These are phyloP conservation scores for Monosporascus sp. DNA, from an alignment of 2,329 filamentous ascomycete genomes.

Conservation along the genomic window DNA sequence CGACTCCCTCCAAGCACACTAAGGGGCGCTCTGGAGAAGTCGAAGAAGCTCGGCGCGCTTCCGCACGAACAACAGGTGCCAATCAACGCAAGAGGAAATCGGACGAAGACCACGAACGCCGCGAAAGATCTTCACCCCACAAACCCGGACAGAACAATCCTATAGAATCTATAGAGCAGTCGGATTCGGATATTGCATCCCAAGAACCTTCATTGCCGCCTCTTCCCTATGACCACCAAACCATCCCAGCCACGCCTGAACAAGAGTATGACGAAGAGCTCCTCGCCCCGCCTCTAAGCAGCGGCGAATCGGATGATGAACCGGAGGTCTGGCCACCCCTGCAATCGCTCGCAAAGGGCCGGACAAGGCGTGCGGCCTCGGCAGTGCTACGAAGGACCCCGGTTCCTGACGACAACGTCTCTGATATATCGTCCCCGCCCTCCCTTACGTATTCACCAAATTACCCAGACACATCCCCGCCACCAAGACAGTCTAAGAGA, in stretches of 20 bases:
- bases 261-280: constrained; percentile 33
- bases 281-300: constrained; percentile 52
- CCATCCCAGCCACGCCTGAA: constrained; percentile 34
- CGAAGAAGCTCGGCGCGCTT: constrained; percentile 13
- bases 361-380: constrained; percentile 21
- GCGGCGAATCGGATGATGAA: constrained; percentile 40
- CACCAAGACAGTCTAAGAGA: constrained; percentile 21
- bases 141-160: constrained; percentile 19
- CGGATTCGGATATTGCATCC: constrained; percentile 19
- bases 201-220: constrained; percentile 13
- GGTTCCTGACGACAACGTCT: constrained; percentile 36
- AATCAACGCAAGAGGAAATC: constrained; percentile 55
- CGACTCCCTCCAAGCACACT: constrained; percentile 56
- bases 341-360: constrained; percentile 43
- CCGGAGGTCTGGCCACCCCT: constrained; percentile 48
- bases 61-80: constrained; percentile 27
- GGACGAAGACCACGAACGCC: constrained; percentile 36
- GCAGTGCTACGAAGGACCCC: constrained; percentile 32
- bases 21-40: constrained; percentile 31
- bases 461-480: constrained; percentile 29
- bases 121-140: constrained; percentile 29
- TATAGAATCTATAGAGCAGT: constrained; percentile 15
- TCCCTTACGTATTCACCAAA: constrained; percentile 65
- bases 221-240: constrained; percentile 13
- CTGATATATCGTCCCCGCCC: constrained; percentile 58